Conservation (phyloP, 106 monocot genomes). For the Ottelia alismoides region DNA sequence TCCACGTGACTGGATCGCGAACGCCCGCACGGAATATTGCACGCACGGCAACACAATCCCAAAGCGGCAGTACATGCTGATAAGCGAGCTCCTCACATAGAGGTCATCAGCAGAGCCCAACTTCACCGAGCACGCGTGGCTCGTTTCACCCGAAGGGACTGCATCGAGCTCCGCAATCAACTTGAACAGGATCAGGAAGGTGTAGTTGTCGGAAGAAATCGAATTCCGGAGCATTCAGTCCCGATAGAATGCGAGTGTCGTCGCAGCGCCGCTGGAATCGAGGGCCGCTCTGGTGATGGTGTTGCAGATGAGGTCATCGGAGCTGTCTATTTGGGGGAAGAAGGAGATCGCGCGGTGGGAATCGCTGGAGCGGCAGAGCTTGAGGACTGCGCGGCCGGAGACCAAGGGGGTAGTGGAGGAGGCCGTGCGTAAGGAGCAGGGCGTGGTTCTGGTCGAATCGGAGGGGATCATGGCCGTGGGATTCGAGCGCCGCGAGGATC, state of each 20-base stretch:
- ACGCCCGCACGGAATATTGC: constrained; percentile 8
- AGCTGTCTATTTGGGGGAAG: constrained; percentile 26
- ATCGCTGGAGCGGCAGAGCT: constrained; percentile 18
- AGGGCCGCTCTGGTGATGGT: constrained; percentile 24
- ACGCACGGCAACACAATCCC: constrained; percentile 15
- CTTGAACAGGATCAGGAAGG: constrained; percentile 41
- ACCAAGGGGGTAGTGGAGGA: constrained; percentile 26
- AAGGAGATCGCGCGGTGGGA: constrained; percentile 17
- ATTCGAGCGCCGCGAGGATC: constrained; percentile 6
- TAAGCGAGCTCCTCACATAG: constrained; percentile 33
- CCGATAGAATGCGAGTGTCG: constrained; percentile 21
- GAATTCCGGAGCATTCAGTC: background rate
- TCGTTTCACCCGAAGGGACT: constrained; percentile 2
- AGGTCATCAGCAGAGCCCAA: constrained; percentile 27
- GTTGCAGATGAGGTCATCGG: constrained; percentile 39
- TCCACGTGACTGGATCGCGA: constrained; percentile 40
- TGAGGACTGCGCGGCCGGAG: constrained; percentile 26
- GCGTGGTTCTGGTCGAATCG: constrained; percentile 18
- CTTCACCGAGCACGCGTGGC: constrained; percentile 21
- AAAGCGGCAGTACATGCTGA: constrained; percentile 42
- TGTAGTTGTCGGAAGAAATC: constrained; percentile 33
- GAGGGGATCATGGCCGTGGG: background rate
- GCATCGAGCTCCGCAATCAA: constrained; percentile 18
- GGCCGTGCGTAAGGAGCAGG: constrained; percentile 24
- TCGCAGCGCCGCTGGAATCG: background rate